Base-by-base conservation (phyloP, 345 rosid species). In the Hibiscus trionum region DNA sequence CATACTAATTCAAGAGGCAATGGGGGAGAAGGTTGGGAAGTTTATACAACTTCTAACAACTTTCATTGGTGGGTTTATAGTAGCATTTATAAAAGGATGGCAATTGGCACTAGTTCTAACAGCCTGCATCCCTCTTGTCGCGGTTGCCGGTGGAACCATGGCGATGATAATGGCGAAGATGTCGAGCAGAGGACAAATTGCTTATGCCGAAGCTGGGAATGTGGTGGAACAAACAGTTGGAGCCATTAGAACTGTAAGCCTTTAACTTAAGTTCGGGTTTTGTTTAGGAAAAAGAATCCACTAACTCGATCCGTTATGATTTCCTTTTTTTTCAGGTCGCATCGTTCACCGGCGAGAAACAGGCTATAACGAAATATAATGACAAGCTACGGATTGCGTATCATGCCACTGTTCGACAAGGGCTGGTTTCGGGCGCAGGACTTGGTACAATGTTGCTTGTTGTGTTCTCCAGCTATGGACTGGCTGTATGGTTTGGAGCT, bases 1-100 rank as follows among this genome's bases (percentile, higher is more conserved):
- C 4, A 82, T 93, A 69, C 86, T 91, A 73, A 88, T 93, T 77
- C 96, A 93, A 80, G 96, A 93, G 0, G 98, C 98, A 33, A 86
- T 93, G 88, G 97, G 98, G 19, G 98, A 91, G 72, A 93, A 93
- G 93, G 97, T 88, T 66, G 98, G 96, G 62, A 93, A 91, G 73
- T 86, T 81, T 44, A 76, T 84, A 78, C 98, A 93, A 75, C 82
- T 91, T 12, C 1, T 75, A 42, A 61, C 93, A 39, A 83, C 92
- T 1, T 93, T 93, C 81, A 0, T 88, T 2, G 92, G 93, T 26
- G 97, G 97, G 17, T 91, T 89, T 39, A 73, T 64, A 4, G 49
- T 91, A 68, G 98, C 96, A 14, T 88, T 85, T 44, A 1, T 31
- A 0, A 89, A 63, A 83, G 98, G 98, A 31, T 82, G 86, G 88